A percentile compares a stretch with the other conserved stretches of the same genome.
These are phyloP conservation scores for Oropetium thomaeum DNA, from an alignment of 176 grass and related monocot genomes.

Conservation along the genomic window DNA sequence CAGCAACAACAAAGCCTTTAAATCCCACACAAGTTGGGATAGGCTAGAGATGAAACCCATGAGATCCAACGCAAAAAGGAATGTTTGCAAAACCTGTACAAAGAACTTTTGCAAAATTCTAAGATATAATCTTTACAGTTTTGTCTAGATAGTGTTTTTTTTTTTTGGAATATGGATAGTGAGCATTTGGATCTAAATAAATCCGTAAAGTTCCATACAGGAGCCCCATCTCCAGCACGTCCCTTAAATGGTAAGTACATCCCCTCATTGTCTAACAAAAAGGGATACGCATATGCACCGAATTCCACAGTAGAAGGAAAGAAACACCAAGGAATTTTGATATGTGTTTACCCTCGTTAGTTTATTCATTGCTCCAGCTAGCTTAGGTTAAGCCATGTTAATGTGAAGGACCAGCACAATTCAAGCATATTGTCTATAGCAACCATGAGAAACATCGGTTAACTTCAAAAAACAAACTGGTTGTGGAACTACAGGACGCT, in stretches of 20 bases:
- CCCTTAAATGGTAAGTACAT: no score
- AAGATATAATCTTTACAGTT: background rate
- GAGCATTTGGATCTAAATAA: background rate
- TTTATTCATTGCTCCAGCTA: background rate
- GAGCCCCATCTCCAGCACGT: no score
- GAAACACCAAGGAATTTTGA: background rate
- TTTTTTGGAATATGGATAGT: no score
- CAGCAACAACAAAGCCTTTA: no score
- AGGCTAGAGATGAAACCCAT: no score
- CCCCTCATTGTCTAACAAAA: background rate
- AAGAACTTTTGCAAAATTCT: background rate
- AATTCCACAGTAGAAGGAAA: background rate
- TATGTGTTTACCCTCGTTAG: background rate
- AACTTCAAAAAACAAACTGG: background rate
- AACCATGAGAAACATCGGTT: background rate
- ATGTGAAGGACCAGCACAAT: background rate
- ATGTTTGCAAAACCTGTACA: background rate
- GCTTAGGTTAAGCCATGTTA: background rate
- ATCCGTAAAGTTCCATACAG: background rate
- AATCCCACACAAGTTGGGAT: no score
- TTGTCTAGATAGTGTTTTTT: background rate
- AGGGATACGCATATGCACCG: background rate
- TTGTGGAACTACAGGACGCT: background rate
- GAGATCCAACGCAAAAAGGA: no score
- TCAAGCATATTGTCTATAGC: constrained; percentile 1